Evolutionary conservation across 2,329 filamentous ascomycete species (phyloP), one percentile per base, ranked within the genome.

Genomic region (Colletotrichum godetiae): DNA sequence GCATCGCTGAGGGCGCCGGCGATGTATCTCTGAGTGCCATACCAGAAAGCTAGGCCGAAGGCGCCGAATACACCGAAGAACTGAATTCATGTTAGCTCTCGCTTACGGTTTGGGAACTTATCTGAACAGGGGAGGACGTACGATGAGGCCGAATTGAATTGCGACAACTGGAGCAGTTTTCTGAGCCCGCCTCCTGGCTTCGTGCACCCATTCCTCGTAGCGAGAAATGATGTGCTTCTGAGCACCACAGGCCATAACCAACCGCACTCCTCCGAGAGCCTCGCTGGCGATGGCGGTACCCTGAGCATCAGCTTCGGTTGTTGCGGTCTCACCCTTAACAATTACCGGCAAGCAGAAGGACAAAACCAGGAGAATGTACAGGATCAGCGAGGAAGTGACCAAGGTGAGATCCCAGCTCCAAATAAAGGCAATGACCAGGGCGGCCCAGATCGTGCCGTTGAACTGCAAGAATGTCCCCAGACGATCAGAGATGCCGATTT

Each of bases 401-500:
- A 90, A 78, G 0, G 86, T 90, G 19, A 90, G 79, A 10, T 86
- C 80, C 86, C 88, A 88, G 5, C 84, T 87, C 75, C 88, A 88
- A 5, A 82, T 78, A 72, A 90, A 90, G 0, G 88, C 85, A 61
- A 90, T 85, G 5, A 85, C 81, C 19, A 88, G 81, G 29, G 88
- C 86, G 0, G 86, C 79, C 55, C 84, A 78, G 1, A 87, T 78
- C 0, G 86, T 81, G 4, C 84, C 81, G 6, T 85, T 75, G 10
- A 82, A 84, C 75, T 87, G 84, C 35, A 88, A 76, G 4, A 88
- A 80, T 0, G 80, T 82, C 0, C 84, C 83, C 3, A 90, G 79
- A 29, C 86, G 85, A 73, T 90, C 88, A 0, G 88, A 89, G 15
- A 90, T 86, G 15, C 87, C 88, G 15, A 88, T 80, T 65, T 90